Evolutionary conservation across 345 rosid species (phyloP).

Genomic region (Boechera retrofracta): DNA sequence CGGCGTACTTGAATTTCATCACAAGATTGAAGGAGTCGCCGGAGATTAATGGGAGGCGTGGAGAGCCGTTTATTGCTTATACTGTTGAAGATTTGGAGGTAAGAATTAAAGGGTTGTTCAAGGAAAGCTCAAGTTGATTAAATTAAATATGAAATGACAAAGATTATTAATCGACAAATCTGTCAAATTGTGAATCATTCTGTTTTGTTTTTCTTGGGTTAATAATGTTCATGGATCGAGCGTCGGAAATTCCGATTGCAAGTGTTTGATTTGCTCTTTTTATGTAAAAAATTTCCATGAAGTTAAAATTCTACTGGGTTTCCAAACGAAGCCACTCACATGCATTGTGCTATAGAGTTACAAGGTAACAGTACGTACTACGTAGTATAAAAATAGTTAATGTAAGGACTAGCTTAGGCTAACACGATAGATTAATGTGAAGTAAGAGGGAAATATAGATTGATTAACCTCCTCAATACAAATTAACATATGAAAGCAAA

Average conservation of each 20-base stretch:
- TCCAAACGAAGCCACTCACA: background rate
- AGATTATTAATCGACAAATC: background rate
- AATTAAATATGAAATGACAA: background rate
- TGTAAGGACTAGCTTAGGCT: background rate
- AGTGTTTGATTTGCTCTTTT: background rate
- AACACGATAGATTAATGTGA: background rate
- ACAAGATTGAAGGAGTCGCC: slow-evolving; percentile 55
- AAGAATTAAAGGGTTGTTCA: slow-evolving; percentile 59
- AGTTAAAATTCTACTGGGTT: background rate
- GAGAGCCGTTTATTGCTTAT: slow-evolving; percentile 53
- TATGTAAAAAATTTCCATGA: background rate
- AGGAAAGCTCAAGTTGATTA: slow-evolving; percentile 47
- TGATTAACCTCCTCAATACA: slow-evolving; percentile 13
- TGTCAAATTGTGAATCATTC: background rate
- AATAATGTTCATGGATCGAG: background rate
- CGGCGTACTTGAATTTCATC: slow-evolving; percentile 58
- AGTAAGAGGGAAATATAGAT: background rate
- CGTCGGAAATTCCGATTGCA: too few species aligned
- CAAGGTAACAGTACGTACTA: background rate
- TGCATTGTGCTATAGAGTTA: background rate
- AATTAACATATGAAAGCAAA: background rate
- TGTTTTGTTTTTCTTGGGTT: background rate
- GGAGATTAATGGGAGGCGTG: slow-evolving; percentile 58
- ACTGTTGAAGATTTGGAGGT: slow-evolving; percentile 56
- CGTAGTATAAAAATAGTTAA: background rate